phyloP scores from a whole-genome alignment of 306 rosid genomes.

The Elaeagnus macrophylla region DNA sequence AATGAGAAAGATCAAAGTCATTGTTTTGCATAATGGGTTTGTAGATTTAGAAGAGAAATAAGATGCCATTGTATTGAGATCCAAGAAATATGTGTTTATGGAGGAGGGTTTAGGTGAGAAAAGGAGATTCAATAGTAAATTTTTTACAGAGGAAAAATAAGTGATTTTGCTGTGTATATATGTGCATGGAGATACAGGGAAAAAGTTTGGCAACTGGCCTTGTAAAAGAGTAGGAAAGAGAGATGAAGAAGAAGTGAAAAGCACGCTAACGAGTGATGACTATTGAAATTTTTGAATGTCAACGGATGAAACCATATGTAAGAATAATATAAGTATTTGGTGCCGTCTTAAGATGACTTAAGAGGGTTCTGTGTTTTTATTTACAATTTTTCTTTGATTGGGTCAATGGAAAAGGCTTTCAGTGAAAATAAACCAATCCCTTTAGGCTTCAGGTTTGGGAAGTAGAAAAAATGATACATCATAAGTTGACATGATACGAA shows the following conservation, averaged over 20 bases:
- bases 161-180: conserved; percentile 13
- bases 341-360: conserved; percentile 33
- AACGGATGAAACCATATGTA: conserved; percentile 29
- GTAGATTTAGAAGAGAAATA: conserved; percentile 23
- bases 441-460: background rate
- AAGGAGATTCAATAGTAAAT: background rate
- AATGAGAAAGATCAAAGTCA: conserved; percentile 24
- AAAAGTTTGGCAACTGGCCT: conserved; percentile 23
- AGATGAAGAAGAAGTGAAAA: conserved; percentile 17
- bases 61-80: conserved; percentile 45
- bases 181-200: conserved; percentile 43
- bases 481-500: too few relatives aligned
- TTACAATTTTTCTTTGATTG: conserved; percentile 13
- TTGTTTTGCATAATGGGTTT: conserved; percentile 21
- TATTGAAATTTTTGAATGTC: conserved; percentile 41
- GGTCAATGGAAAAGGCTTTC: conserved; percentile 33
- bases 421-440: conserved; percentile 6
- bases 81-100: conserved; percentile 14
- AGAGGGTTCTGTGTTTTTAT: background rate
- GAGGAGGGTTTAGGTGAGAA: conserved; percentile 21
- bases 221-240: conserved; percentile 25
- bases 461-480: too few relatives aligned
- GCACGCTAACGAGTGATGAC: conserved; percentile 39
- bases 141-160: conserved; percentile 11
- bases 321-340: conserved; percentile 19